These are phyloP conservation scores for Lasiosphaeria miniovina DNA, from an alignment of 495 filamentous ascomycete species.

Conservation along the genomic window DNA sequence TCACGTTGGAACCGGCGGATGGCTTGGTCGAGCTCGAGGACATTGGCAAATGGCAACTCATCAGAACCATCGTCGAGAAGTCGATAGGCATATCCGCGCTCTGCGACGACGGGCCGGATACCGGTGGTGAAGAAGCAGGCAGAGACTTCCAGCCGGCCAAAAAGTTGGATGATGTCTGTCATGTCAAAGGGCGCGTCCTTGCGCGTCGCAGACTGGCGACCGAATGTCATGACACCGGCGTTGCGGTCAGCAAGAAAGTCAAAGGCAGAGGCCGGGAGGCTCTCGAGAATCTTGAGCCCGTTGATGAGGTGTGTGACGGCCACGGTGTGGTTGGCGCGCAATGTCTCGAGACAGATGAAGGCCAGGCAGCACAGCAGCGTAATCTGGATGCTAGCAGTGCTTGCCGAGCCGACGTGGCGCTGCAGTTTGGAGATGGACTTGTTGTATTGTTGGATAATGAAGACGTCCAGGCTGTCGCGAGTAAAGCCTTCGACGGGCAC, in stretches of 20 bases:
- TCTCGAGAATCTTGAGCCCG: constrained; percentile 37
- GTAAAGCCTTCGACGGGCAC: constrained; percentile 18
- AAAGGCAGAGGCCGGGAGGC: constrained; percentile 24
- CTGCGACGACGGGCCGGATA: constrained; percentile 59
- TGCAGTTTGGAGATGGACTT: constrained; percentile 35
- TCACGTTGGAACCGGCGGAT: constrained; percentile 24
- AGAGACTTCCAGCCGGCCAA: constrained; percentile 30
- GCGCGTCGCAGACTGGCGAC: neutral
- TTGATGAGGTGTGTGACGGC: constrained; percentile 37
- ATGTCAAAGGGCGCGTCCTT: constrained; percentile 22
- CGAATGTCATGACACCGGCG: neutral
- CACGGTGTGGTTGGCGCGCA: constrained; percentile 30
- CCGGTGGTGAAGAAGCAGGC: constrained; percentile 54
- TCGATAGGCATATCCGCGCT: constrained; percentile 51
- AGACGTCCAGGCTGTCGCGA: constrained; percentile 32
- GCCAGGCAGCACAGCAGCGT: constrained; percentile 39
- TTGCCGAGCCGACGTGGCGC: constrained; percentile 26
- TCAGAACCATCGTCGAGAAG: constrained; percentile 42
- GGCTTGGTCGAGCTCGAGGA: constrained; percentile 9
- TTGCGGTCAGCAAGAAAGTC: constrained; percentile 16
- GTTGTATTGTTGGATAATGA: constrained; percentile 43
- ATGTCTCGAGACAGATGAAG: constrained; percentile 40
- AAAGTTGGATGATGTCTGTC: constrained; percentile 35
- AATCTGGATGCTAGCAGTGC: constrained; percentile 28
- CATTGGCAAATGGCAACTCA: constrained; percentile 39